Evolutionary conservation across 495 filamentous ascomycete genomes (phyloP).

Genomic region (Tuber aestivum): DNA sequence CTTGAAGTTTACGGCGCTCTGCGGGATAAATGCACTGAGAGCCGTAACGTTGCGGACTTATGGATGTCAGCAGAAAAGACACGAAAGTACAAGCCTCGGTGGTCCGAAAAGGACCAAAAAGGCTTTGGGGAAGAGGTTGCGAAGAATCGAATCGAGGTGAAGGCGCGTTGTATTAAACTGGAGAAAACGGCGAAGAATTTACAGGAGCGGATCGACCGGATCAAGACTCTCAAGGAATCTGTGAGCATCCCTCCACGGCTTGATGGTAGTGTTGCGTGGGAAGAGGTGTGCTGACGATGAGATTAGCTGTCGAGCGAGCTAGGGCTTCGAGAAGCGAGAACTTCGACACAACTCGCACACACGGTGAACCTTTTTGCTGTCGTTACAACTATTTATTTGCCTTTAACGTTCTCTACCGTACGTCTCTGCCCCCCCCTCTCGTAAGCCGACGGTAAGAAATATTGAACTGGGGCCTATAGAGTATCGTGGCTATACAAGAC

Average conservation of each 20-base stretch:
- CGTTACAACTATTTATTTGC: not conserved
- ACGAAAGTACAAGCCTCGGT: not conserved
- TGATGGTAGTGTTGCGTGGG: not conserved
- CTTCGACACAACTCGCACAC: not conserved
- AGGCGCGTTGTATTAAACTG: not conserved
- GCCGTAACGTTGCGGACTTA: not conserved
- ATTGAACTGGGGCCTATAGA: not conserved
- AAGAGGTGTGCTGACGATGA: not conserved
- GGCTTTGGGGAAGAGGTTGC: not conserved
- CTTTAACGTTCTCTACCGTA: not conserved
- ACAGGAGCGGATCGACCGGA: not conserved
- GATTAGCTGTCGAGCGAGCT: constrained; percentile 1
- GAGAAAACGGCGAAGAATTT: not conserved
- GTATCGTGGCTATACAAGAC: not conserved
- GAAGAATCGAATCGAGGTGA: not conserved
- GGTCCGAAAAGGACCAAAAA: not conserved
- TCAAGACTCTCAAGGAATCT: not conserved
- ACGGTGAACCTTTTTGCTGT: constrained; percentile 5
- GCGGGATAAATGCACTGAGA: not conserved
- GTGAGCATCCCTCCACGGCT: not conserved
- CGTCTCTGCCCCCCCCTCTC: not conserved
- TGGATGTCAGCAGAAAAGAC: not conserved
- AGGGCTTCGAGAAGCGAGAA: not conserved
- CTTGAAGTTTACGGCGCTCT: not conserved
- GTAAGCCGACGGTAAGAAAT: not conserved